Percentiles rank a stretch among this genome's conserved stretches.
Evolutionary conservation across 495 filamentous ascomycete species (phyloP).

Genomic region (Cladorrhinum samala): DNA sequence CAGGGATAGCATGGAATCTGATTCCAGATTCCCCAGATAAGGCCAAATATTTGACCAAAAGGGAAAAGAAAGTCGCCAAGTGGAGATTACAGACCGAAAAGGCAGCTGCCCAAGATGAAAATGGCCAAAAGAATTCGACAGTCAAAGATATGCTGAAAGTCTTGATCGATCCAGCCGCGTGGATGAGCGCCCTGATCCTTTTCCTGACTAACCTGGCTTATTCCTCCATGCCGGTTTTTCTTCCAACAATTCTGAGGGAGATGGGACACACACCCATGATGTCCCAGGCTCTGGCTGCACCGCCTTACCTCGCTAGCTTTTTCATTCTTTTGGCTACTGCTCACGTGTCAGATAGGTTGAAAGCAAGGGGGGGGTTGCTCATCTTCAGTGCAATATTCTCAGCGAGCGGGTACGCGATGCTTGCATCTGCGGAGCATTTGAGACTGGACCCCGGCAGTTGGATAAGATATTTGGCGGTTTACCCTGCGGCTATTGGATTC

Average conservation of each 20-base stretch:
- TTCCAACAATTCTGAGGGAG: constrained; percentile 70
- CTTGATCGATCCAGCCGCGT: constrained; percentile 58
- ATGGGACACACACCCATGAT: constrained; percentile 70
- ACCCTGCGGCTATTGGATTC: constrained; percentile 63
- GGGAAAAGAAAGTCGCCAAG: constrained; percentile 69
- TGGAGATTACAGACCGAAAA: constrained; percentile 46
- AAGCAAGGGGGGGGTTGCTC: constrained; percentile 59
- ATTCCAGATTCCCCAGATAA: constrained; percentile 68
- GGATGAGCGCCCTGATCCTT: constrained; percentile 58
- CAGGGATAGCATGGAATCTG: constrained; percentile 60
- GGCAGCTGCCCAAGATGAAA: neutral
- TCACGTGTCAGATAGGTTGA: constrained; percentile 58
- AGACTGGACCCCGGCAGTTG: constrained; percentile 13
- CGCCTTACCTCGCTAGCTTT: constrained; percentile 74
- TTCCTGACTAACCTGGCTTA: constrained; percentile 60
- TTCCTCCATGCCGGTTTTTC: constrained; percentile 75
- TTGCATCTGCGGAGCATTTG: constrained; percentile 34
- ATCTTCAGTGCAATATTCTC: constrained; percentile 56
- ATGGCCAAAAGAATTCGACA: constrained; percentile 19
- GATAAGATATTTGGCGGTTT: constrained; percentile 61
- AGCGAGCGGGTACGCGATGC: constrained; percentile 52
- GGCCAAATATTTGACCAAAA: constrained; percentile 62
- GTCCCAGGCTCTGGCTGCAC: constrained; percentile 72
- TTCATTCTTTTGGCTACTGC: constrained; percentile 63
- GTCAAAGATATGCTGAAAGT: constrained; percentile 29